Evolutionary conservation across 73 alveolate genomes (phyloP).

Genomic region (Paramecium tetraurelia): DNA sequence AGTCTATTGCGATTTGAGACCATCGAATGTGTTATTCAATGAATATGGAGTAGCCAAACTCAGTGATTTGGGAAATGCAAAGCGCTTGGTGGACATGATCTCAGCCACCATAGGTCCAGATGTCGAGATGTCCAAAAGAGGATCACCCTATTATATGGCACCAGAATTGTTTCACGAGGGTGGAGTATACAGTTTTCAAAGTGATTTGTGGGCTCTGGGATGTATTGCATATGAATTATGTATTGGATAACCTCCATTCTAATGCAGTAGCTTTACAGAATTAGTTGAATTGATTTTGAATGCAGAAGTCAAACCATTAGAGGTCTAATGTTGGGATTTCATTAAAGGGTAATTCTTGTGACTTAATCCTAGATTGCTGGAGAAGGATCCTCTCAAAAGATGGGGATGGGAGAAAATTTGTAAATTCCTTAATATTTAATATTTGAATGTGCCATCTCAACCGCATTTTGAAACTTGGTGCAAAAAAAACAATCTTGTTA

Average conservation of each 20-base stretch:
- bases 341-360: slow-evolving; percentile 72
- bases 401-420: slow-evolving; percentile 94
- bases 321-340: slow-evolving; percentile 68
- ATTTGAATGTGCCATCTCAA: slow-evolving; percentile 73
- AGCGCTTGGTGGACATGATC: slow-evolving; percentile 72
- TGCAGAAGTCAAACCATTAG: slow-evolving; percentile 71
- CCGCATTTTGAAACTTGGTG: slow-evolving; percentile 81
- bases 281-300: slow-evolving; percentile 79
- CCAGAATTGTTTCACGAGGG: slow-evolving; percentile 64
- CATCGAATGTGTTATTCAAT: slow-evolving; percentile 93
- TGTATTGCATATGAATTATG: slow-evolving; percentile 20
- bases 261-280: slow-evolving; percentile 82
- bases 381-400: slow-evolving; percentile 89
- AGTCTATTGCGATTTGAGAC: slow-evolving; percentile 96
- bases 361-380: slow-evolving; percentile 67
- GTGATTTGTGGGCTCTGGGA: slow-evolving; percentile 57
- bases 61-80: slow-evolving; percentile 93
- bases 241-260: slow-evolving; percentile 42
- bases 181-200: background rate
- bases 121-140: slow-evolving; percentile 61
- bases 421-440: slow-evolving; percentile 42
- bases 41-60: slow-evolving; percentile 95
- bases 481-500: slow-evolving; percentile 38
- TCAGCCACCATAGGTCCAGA: slow-evolving; percentile 67
- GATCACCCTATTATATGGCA: slow-evolving; percentile 55